Evolutionary conservation across 805 yeast species (phyloP).

Genomic region (Pichia paraexigua): DNA sequence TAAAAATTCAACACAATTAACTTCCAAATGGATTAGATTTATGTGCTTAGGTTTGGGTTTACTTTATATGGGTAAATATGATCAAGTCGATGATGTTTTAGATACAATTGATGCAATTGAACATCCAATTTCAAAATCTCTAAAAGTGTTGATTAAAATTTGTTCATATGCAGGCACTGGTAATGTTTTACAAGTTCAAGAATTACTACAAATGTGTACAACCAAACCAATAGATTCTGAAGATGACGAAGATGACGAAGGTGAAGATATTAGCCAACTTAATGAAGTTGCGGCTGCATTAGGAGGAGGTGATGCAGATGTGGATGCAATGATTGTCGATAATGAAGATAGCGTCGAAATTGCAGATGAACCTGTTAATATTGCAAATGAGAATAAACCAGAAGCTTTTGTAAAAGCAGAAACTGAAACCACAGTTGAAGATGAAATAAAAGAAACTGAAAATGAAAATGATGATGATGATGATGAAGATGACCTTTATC

Average conservation of each 20-base stretch:
- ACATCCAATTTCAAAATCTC: slow-evolving; percentile 84
- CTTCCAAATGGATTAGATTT: slow-evolving; percentile 81
- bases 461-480: slow-evolving; percentile 27
- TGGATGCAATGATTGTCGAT: slow-evolving; percentile 30
- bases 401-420: slow-evolving; percentile 1
- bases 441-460: slow-evolving; percentile 27
- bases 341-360: slow-evolving; percentile 41
- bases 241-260: slow-evolving; percentile 43
- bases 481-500: slow-evolving; percentile 51
- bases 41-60: slow-evolving; percentile 89
- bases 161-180: slow-evolving; percentile 98
- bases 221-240: slow-evolving; percentile 52
- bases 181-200: slow-evolving; percentile 89
- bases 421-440: slow-evolving; percentile 18
- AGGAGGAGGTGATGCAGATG: slow-evolving; percentile 21
- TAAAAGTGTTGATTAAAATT: slow-evolving; percentile 81
- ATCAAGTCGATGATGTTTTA: slow-evolving; percentile 86
- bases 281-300: slow-evolving; percentile 18
- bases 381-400: slow-evolving; percentile 18
- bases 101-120: slow-evolving; percentile 93
- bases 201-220: slow-evolving; percentile 80
- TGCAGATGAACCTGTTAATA: slow-evolving; percentile 34
- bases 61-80: slow-evolving; percentile 87
- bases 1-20: slow-evolving; percentile 67
- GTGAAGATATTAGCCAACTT: slow-evolving; percentile 32